Conservation (phyloP, 1,284 basidiomycete genomes). For the Ceratobasidium sp. region DNA sequence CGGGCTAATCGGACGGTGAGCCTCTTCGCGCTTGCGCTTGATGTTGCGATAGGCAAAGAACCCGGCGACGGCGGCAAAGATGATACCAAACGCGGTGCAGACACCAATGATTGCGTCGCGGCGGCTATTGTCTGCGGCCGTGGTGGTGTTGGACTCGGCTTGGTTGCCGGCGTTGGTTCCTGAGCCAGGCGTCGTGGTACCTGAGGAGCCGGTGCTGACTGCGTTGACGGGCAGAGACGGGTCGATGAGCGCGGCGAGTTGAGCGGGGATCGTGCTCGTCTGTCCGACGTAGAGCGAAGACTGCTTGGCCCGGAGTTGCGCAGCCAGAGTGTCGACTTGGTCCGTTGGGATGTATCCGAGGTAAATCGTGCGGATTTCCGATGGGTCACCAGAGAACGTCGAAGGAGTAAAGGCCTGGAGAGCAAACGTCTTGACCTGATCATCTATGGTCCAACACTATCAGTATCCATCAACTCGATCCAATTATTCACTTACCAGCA, state of each 20-base stretch:
- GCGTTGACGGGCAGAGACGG: constrained; percentile 62
- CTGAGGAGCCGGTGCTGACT: constrained; percentile 49
- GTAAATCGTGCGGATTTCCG: constrained; percentile 63
- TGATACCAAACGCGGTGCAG: constrained; percentile 72
- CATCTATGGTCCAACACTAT: constrained; percentile 43
- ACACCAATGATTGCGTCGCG: constrained; percentile 83
- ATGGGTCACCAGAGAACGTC: constrained; percentile 58
- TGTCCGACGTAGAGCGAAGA: constrained; percentile 67
- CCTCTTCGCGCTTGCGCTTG: constrained; percentile 64
- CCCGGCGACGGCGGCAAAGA: constrained; percentile 68
- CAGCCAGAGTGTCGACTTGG: constrained; percentile 53
- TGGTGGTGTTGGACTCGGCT: constrained; percentile 37
- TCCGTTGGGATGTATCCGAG: constrained; percentile 63
- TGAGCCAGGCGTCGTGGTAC: constrained; percentile 39
- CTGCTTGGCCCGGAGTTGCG: constrained; percentile 45
- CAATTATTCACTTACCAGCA: constrained; percentile 52
- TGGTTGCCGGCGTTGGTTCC: constrained; percentile 42
- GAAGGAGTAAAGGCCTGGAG: constrained; percentile 65
- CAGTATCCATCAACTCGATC: constrained; percentile 31
- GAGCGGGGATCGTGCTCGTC: constrained; percentile 44
- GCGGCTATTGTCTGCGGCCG: constrained; percentile 52
- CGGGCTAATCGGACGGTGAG: constrained; percentile 61
- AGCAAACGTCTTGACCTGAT: constrained; percentile 60
- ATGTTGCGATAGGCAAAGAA: constrained; percentile 67
- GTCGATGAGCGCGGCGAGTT: constrained; percentile 67